Evolutionary conservation across 768 basidiomycete genomes (phyloP).

Genomic region (Lyophyllum semitale): DNA sequence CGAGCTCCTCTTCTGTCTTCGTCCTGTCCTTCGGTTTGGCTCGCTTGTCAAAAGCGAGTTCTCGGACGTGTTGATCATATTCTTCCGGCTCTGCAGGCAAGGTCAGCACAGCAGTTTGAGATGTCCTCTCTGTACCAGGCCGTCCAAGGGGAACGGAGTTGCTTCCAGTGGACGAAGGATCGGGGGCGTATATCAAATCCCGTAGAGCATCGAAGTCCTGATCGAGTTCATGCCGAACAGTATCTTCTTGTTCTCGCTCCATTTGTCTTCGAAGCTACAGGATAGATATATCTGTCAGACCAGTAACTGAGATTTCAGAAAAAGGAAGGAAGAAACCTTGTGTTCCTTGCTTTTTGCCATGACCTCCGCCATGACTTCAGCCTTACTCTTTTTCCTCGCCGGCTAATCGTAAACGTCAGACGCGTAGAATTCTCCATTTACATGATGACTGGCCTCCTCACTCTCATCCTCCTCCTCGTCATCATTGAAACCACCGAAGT

Average conservation of each 20-base stretch:
- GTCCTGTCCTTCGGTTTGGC: constrained; percentile 94
- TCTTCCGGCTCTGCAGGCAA: constrained; percentile 47
- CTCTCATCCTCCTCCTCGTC: constrained; percentile 58
- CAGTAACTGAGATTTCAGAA: constrained; percentile 10
- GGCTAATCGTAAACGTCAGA: constrained; percentile 45
- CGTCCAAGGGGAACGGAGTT: constrained; percentile 35
- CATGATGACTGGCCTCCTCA: constrained; percentile 38
- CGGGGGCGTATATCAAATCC: constrained; percentile 64
- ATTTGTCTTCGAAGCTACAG: constrained; percentile 81
- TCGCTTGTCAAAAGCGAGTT: constrained; percentile 90
- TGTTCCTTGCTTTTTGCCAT: constrained; percentile 96
- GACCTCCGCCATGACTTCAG: constrained; percentile 97
- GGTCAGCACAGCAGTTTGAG: constrained; percentile 18
- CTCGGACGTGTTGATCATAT: constrained; percentile 91
- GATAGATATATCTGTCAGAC: background rate
- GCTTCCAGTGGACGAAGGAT: constrained; percentile 44
- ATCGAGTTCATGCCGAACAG: constrained; percentile 86
- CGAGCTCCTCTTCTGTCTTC: constrained; percentile 95
- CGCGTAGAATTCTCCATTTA: background rate
- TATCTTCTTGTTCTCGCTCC: constrained; percentile 83
- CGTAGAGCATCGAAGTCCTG: constrained; percentile 83
- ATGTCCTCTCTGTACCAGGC: constrained; percentile 14
- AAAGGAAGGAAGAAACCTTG: constrained; percentile 58
- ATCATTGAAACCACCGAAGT: constrained; percentile 88
- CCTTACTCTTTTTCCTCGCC: constrained; percentile 85